phyloP scores from a whole-genome alignment of 192 early-diverging fungal species.

The Coemansia sp. region DNA sequence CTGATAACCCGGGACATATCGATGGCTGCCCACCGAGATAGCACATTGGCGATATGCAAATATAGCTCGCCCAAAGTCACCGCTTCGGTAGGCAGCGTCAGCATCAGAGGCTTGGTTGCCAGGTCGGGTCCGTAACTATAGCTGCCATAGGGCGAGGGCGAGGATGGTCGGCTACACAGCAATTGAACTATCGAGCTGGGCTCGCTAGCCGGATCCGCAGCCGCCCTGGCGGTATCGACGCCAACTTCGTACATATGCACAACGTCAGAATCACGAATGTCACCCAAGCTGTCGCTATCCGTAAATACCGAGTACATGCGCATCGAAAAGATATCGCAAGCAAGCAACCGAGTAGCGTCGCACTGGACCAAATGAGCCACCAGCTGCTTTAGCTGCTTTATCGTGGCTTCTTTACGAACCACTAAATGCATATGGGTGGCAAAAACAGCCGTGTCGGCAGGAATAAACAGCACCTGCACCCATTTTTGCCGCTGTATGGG shows the following conservation, averaged over 20 bases:
- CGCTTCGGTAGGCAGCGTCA: slow-evolving; percentile 22
- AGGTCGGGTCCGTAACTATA: slow-evolving; percentile 30
- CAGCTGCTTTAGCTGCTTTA: slow-evolving; percentile 58
- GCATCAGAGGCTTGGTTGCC: slow-evolving; percentile 31
- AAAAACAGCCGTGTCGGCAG: slow-evolving; percentile 25
- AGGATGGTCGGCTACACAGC: slow-evolving; percentile 18
- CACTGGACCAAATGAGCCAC: slow-evolving; percentile 53
- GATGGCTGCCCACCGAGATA: slow-evolving; percentile 36
- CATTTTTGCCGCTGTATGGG: slow-evolving; percentile 66
- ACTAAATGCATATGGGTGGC: slow-evolving; percentile 55
- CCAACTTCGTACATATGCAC: slow-evolving; percentile 46
- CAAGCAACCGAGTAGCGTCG: slow-evolving; percentile 18
- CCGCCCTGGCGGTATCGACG: slow-evolving; percentile 10
- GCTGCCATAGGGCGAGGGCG: slow-evolving; percentile 18
- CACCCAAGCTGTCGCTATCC: slow-evolving; percentile 26
- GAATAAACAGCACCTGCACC: slow-evolving; percentile 54
- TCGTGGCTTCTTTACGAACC: slow-evolving; percentile 63
- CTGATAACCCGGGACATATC: slow-evolving; percentile 26
- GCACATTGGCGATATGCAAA: slow-evolving; percentile 21
- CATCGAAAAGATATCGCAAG: slow-evolving; percentile 22
- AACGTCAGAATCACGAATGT: slow-evolving; percentile 21
- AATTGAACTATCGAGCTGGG: slow-evolving; percentile 25
- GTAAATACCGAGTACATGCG: slow-evolving; percentile 36
- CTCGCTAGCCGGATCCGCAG: slow-evolving; percentile 15
- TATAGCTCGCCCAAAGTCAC: slow-evolving; percentile 36